phyloP scores from a whole-genome alignment of 2,329 filamentous ascomycete genomes.

The Samsoniella hepiali region DNA sequence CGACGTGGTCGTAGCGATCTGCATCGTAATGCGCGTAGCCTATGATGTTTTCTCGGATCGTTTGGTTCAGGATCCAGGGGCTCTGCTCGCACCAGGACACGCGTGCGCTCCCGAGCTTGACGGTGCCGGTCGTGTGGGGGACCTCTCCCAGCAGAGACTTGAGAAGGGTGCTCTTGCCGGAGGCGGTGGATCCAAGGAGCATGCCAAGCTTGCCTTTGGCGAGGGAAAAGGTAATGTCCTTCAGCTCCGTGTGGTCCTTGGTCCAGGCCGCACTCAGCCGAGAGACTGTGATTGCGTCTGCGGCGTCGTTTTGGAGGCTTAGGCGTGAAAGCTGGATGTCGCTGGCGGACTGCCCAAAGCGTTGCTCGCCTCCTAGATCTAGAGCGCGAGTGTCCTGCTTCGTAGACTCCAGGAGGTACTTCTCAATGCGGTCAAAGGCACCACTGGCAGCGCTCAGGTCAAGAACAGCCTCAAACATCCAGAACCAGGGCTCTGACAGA shows the following conservation, averaged over 20 bases:
- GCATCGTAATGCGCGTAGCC: slow-evolving; percentile 29
- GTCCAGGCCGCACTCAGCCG: slow-evolving; percentile 36
- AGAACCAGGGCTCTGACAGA: slow-evolving; percentile 37
- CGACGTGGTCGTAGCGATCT: slow-evolving; percentile 25
- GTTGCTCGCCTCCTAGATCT: too few relatives aligned
- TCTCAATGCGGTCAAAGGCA: slow-evolving; percentile 40
- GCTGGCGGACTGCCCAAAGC: not conserved
- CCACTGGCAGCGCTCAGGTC: slow-evolving; percentile 36
- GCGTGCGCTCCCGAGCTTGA: slow-evolving; percentile 19
- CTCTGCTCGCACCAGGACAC: slow-evolving; percentile 35
- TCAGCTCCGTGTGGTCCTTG: slow-evolving; percentile 28
- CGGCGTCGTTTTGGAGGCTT: not conserved
- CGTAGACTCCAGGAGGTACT: slow-evolving; percentile 30
- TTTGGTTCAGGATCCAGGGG: slow-evolving; percentile 36
- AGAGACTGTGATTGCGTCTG: slow-evolving; percentile 18
- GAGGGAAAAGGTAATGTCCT: slow-evolving; percentile 33
- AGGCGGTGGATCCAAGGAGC: slow-evolving; percentile 42
- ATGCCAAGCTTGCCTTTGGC: slow-evolving; percentile 34
- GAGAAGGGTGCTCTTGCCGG: slow-evolving; percentile 25
- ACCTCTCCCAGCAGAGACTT: slow-evolving; percentile 38
- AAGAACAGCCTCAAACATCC: slow-evolving; percentile 38
- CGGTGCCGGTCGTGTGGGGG: slow-evolving; percentile 22
- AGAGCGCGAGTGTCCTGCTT: slow-evolving; percentile 27
- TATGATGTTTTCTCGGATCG: slow-evolving; percentile 35
- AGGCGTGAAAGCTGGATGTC: not conserved